These are phyloP conservation scores for Tetrapisispora pingtungensis DNA, from an alignment of 805 yeast genomes.

Conservation along the genomic window DNA sequence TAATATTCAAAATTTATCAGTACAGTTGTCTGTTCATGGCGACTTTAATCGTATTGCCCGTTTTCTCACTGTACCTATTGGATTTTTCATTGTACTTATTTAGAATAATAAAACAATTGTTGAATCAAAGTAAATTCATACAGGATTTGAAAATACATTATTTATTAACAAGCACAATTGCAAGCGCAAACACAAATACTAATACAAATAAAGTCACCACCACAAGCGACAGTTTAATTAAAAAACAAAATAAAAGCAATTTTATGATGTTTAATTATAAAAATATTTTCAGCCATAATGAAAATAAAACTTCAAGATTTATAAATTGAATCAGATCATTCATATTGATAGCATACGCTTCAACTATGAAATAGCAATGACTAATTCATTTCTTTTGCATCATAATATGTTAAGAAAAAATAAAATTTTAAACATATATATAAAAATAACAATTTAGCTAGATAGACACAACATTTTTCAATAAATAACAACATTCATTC, in stretches of 20 bases:
- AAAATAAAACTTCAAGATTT: background rate
- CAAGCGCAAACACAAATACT: background rate
- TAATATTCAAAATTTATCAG: conserved; percentile 2
- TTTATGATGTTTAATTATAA: background rate
- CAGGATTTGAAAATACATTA: background rate
- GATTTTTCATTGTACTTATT: background rate
- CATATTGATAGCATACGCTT: too few relatives aligned
- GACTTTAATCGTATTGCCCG: background rate
- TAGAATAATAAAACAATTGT: background rate
- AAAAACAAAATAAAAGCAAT: background rate
- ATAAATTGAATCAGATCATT: background rate
- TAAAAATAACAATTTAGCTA: background rate
- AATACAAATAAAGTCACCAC: too few relatives aligned
- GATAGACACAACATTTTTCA: background rate
- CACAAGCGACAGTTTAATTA: too few relatives aligned
- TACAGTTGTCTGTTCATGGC: background rate
- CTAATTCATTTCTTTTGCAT: too few relatives aligned
- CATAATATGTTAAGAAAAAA: too few relatives aligned
- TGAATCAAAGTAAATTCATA: background rate
- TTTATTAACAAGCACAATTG: background rate
- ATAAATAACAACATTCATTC: too few relatives aligned
- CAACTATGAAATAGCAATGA: too few relatives aligned
- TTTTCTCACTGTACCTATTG: background rate
- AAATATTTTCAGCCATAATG: background rate
- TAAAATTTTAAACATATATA: too few relatives aligned